Evolutionary conservation across 176 grass and related monocot species (phyloP).

Genomic region (Dendrocalamus sinicus): DNA sequence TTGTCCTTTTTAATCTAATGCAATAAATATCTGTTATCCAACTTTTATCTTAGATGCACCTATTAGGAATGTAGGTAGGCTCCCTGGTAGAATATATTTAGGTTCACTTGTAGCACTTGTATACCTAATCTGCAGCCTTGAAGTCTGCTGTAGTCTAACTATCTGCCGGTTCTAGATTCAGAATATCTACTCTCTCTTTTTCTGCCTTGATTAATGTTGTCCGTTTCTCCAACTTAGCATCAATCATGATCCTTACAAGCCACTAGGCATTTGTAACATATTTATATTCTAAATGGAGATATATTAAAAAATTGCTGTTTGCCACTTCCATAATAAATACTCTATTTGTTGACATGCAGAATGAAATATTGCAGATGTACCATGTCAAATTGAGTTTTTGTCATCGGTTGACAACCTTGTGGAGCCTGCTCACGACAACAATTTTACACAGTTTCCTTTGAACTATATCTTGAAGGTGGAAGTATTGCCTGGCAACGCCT

Average conservation of each 20-base stretch:
- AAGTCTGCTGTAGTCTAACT: not conserved
- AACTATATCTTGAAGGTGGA: constrained; percentile 64
- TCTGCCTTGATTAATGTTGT: constrained; percentile 10
- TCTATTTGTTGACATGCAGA: constrained; percentile 31
- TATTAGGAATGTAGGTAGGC: constrained; percentile 9
- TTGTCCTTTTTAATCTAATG: constrained; percentile 32
- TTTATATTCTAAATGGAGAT: constrained; percentile 8
- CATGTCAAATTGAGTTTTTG: constrained; percentile 73
- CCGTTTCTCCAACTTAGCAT: not conserved
- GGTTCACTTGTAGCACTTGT: not conserved
- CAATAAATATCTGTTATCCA: not conserved
- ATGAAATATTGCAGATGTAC: constrained; percentile 68
- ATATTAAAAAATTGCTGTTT: not conserved
- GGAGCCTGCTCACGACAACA: constrained; percentile 59
- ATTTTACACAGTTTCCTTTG: constrained; percentile 74
- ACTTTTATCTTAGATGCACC: not conserved
- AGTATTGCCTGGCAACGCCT: constrained; percentile 20
- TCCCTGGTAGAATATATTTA: not conserved
- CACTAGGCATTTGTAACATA: not conserved
- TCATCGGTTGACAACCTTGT: constrained; percentile 63
- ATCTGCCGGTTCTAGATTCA: constrained; percentile 6
- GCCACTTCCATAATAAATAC: not conserved
- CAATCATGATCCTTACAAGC: not conserved
- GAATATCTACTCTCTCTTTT: constrained; percentile 5
- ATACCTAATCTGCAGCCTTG: not conserved